These are phyloP conservation scores for Pseudophaeomoniella oleicola DNA, from an alignment of 2,329 filamentous ascomycete genomes.

Conservation along the genomic window DNA sequence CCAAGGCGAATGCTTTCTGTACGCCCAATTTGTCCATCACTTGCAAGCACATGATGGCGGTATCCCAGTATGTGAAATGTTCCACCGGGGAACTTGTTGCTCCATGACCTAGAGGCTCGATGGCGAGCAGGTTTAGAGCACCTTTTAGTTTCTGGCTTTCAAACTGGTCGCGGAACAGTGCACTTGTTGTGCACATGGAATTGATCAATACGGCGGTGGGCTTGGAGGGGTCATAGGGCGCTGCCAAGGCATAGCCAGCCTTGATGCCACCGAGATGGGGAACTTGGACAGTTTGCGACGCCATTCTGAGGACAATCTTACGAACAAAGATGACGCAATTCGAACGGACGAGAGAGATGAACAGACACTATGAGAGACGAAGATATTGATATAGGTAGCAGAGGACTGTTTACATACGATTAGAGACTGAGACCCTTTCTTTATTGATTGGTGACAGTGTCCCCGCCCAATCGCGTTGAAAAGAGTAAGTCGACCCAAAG, in stretches of 20 bases:
- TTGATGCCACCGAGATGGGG: constrained; percentile 36
- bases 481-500: too few species aligned
- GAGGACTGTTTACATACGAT: too few species aligned
- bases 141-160: constrained; percentile 19
- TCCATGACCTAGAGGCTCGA: constrained; percentile 39
- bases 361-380: too few species aligned
- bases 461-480: too few species aligned
- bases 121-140: constrained; percentile 35
- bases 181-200: constrained; percentile 33
- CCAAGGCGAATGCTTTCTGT: constrained; percentile 30
- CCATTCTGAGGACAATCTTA: too few species aligned
- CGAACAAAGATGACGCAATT: too few species aligned
- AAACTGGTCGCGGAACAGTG: constrained; percentile 28
- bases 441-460: too few species aligned
- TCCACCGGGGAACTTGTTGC: constrained; percentile 27
- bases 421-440: too few species aligned
- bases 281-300: constrained; percentile 22
- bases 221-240: constrained; percentile 32
- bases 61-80: constrained; percentile 42
- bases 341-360: too few species aligned
- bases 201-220: constrained; percentile 38
- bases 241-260: constrained; percentile 31
- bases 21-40: constrained; percentile 36
- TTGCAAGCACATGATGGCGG: constrained; percentile 37
- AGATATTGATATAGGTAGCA: too few species aligned